Base-by-base conservation (phyloP, 805 yeast genomes). In the Isabelozyma gotoi region DNA sequence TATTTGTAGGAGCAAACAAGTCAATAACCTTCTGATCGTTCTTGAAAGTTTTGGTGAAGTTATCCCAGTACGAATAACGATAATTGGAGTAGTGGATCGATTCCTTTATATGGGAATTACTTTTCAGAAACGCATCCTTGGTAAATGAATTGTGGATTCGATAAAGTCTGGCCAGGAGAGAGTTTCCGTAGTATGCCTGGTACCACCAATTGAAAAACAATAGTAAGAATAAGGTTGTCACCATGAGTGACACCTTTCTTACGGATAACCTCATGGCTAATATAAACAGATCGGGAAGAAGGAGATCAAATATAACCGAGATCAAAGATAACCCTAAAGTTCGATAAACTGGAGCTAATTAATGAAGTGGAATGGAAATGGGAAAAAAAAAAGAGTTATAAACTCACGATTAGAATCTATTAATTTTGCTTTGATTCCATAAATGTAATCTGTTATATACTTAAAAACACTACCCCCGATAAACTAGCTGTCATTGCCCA, bases 81-180 rank as follows among this genome's bases (percentile, higher is more conserved):
- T 61, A 63, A 8, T 60, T 60, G 24, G 59, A 36, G 44, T 54
- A 60, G 43, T 63, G 67, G 20, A 65, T 38, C 7, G 40, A 27
- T 3, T 44, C 31, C 27, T 57, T 44, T 7, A 56, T 37, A 8
- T 33, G 14, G 7, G 27, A n/a, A 39, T 58, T 59, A 18, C 53
- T 42, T 15, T 12, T 17, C 8, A 21, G 19, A 40, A 50, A 52
- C n/a, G 36, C 43, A 14, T 35, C 46, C 2, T 32, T 6, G 40
- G 20, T 17, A 17, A 29, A 40, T 7, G 19, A 8, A 24, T 15
- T 11, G n/a, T 36, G 39, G 31, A 36, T n/a, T n/a, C n/a, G n/a
- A n/a, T n/a, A n/a, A n/a, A n/a, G 8, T 21, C 18, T 32, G 34
- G 16, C 29, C 10, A 8, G 18, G 3, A 14, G 10, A 4, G 34